Percentiles rank a stretch among this genome's conserved stretches.
phyloP scores from a whole-genome alignment of 306 rosid genomes.

The Malus fusca region DNA sequence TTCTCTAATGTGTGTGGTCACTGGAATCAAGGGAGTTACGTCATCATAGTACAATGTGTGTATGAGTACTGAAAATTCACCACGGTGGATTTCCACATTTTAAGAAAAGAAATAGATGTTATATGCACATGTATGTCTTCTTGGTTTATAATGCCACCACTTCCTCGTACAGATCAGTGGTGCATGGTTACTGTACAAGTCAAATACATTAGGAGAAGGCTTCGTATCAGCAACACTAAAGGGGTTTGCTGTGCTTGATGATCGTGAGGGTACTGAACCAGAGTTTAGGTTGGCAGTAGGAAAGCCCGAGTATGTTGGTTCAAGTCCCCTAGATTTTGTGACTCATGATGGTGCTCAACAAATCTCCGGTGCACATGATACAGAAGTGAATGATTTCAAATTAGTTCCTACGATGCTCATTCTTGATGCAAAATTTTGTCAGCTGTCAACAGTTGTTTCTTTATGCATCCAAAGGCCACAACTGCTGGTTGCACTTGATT shows the following conservation, averaged over 20 bases:
- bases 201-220: constrained; percentile 67
- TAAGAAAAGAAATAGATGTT: neutral
- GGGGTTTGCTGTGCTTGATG: constrained; percentile 80
- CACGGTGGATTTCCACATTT: neutral
- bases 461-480: constrained; percentile 85
- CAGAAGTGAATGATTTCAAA: constrained; percentile 22
- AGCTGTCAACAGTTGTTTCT: constrained; percentile 51
- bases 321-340: constrained; percentile 25
- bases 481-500: constrained; percentile 89
- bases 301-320: constrained; percentile 49
- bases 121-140: neutral
- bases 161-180: constrained; percentile 53
- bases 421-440: constrained; percentile 64
- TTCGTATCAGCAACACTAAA: constrained; percentile 82
- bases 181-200: constrained; percentile 87
- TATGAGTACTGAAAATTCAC: neutral
- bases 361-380: constrained; percentile 23
- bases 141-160: neutral
- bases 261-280: constrained; percentile 82
- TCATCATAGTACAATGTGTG: neutral
- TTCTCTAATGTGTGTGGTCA: neutral
- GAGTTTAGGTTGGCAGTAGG: constrained; percentile 90
- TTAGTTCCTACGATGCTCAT: constrained; percentile 83
- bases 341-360: constrained; percentile 32
- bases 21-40: neutral